Evolutionary conservation across 2,329 filamentous ascomycete genomes (phyloP).

Genomic region (Beauveria caledonica): DNA sequence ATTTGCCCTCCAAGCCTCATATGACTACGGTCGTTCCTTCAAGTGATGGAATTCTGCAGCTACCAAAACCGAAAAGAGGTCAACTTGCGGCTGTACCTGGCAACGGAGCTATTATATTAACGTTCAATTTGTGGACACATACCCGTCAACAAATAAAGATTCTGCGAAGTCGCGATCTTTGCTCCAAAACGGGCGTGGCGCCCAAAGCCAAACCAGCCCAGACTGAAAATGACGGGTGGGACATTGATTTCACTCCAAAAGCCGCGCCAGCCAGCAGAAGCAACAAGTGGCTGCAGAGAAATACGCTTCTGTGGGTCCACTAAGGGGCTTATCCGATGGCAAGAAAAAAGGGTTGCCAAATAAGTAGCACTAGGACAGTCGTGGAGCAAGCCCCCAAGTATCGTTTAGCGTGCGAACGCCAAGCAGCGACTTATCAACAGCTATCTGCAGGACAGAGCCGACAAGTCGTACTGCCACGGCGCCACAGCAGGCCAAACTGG

Average conservation of each 20-base stretch:
- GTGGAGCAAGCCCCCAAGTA: background rate
- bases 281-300: constrained; percentile 4
- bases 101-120: background rate
- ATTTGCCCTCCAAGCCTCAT: background rate
- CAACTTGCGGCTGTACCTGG: background rate
- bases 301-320: constrained; percentile 2
- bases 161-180: constrained; percentile 1
- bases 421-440: background rate
- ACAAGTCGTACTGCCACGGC: background rate
- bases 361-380: background rate
- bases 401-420: background rate
- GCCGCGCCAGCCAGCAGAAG: constrained; percentile 1
- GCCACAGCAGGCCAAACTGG: background rate
- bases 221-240: background rate
- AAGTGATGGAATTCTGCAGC: background rate
- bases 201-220: background rate
- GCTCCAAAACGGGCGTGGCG: constrained; percentile 10
- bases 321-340: constrained; percentile 11
- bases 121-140: background rate
- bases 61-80: background rate
- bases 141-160: background rate
- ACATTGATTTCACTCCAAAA: background rate
- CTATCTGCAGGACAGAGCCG: background rate
- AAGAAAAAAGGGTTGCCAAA: constrained; percentile 1
- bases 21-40: background rate